Conservation (phyloP, 2,329 filamentous ascomycete species). For the Penicillium brasilianum region DNA sequence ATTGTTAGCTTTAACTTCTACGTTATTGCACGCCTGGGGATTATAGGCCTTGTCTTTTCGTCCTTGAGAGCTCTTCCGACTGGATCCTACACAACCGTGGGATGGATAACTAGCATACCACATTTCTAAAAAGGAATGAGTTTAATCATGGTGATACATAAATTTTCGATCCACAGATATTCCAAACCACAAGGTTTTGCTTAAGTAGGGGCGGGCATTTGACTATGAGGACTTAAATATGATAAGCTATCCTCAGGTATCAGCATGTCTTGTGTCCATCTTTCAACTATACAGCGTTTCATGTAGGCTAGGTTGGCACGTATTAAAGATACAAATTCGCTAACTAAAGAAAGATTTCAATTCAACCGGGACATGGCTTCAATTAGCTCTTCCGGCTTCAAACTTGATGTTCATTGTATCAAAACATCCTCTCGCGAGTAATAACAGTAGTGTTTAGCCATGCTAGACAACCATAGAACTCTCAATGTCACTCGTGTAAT, state of each 20-base stretch:
- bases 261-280: no score
- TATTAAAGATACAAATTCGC: slow-evolving; percentile 1
- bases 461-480: not conserved
- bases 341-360: not conserved
- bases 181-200: no score
- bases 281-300: no score
- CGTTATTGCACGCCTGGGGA: slow-evolving; percentile 4
- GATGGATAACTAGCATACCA: not conserved
- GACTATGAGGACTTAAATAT: no score
- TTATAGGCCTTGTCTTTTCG: slow-evolving; percentile 7
- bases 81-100: slow-evolving; percentile 3
- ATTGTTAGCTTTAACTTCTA: not conserved
- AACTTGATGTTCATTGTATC: not conserved
- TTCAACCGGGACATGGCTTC: not conserved
- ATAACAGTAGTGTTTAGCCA: not conserved
- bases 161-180: no score
- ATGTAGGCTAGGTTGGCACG: no score
- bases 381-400: not conserved
- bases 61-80: slow-evolving; percentile 7
- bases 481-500: not conserved
- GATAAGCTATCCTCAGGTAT: no score
- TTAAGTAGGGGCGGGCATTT: no score
- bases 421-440: not conserved
- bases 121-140: not conserved
- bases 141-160: no score